A percentile compares a stretch with the other conserved stretches of the same genome.
Evolutionary conservation across 1,284 basidiomycete genomes (phyloP).

Genomic region (Ganoderma sinense): DNA sequence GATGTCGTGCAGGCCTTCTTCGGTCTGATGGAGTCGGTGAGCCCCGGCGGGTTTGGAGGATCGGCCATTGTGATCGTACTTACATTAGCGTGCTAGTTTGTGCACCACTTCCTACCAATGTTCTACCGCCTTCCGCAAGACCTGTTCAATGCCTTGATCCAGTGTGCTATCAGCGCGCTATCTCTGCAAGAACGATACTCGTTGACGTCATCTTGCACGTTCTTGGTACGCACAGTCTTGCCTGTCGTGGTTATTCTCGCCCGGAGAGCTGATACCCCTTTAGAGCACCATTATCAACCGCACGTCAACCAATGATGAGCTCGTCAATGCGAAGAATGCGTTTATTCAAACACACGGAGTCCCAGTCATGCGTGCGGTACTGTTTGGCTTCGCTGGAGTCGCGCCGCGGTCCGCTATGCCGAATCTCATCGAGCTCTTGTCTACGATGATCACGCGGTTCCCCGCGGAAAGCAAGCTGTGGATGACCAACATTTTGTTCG

Average conservation of each 20-base stretch:
- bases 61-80: neutral
- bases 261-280: neutral
- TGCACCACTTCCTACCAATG: constrained; percentile 74
- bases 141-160: constrained; percentile 74
- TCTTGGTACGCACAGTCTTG: constrained; percentile 72
- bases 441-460: constrained; percentile 65
- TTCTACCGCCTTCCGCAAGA: constrained; percentile 76
- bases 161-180: constrained; percentile 75
- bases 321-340: constrained; percentile 54
- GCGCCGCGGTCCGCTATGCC: constrained; percentile 85
- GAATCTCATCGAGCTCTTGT: constrained; percentile 84
- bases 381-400: constrained; percentile 81
- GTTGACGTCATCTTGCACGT: constrained; percentile 81
- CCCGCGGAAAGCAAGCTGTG: constrained; percentile 65
- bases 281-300: constrained; percentile 71
- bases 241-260: neutral
- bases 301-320: constrained; percentile 60
- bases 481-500: constrained; percentile 76
- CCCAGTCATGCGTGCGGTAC: constrained; percentile 72
- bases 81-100: constrained; percentile 53
- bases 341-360: constrained; percentile 73
- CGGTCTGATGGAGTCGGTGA: constrained; percentile 75
- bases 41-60: constrained; percentile 26
- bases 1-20: constrained; percentile 92
- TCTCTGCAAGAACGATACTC: constrained; percentile 88